These are phyloP conservation scores for Chrysoporthe cubensis DNA, from an alignment of 2,329 filamentous ascomycete genomes.

Conservation along the genomic window DNA sequence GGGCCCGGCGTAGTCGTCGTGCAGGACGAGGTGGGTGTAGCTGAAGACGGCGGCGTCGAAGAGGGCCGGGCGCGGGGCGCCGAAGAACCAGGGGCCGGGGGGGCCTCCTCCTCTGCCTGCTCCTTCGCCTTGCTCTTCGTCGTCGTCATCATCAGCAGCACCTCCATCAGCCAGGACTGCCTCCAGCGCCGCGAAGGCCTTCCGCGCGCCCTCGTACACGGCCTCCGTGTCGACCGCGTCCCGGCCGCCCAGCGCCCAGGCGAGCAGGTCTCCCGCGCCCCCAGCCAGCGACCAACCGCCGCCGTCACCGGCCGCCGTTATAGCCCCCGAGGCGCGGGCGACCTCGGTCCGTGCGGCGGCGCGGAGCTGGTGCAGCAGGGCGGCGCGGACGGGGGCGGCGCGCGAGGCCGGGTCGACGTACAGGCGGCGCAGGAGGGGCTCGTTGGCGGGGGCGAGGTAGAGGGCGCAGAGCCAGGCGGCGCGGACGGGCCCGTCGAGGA, in stretches of 20 bases:
- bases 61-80: constrained; percentile 60
- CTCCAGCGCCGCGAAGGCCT: constrained; percentile 53
- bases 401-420: constrained; percentile 70
- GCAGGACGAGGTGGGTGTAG: constrained; percentile 81
- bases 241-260: constrained; percentile 40
- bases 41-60: constrained; percentile 92
- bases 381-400: constrained; percentile 61
- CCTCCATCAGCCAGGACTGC: constrained; percentile 39
- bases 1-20: constrained; percentile 35
- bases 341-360: constrained; percentile 76
- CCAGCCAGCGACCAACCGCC: constrained; percentile 12
- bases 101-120: too few species aligned
- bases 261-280: constrained; percentile 21
- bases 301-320: not conserved
- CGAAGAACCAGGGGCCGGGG: constrained; percentile 53
- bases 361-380: constrained; percentile 69
- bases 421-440: constrained; percentile 67
- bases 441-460: constrained; percentile 75
- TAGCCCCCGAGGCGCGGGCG: constrained; percentile 57
- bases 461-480: constrained; percentile 87
- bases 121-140: too few species aligned
- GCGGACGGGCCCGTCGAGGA: constrained; percentile 77
- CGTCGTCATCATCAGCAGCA: constrained; percentile 22
- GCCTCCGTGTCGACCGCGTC: constrained; percentile 38
- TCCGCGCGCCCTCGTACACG: constrained; percentile 49